These are phyloP conservation scores for Basidiobolus meristosporus DNA, from an alignment of 371 early-diverging fungal genomes.

Conservation along the genomic window DNA sequence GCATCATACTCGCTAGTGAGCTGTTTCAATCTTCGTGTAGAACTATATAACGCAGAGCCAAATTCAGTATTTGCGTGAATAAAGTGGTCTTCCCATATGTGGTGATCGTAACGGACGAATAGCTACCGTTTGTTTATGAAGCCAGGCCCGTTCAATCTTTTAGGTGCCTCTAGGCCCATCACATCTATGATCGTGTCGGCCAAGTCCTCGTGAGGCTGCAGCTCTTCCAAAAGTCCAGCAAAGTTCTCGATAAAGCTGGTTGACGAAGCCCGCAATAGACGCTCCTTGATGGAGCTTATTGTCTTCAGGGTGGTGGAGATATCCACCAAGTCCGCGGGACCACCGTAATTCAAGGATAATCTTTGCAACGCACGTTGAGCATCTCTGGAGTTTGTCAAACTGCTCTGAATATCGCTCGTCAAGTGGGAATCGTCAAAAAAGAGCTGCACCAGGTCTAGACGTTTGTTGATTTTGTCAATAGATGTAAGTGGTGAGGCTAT, in stretches of 20 bases:
- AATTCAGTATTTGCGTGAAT: no score
- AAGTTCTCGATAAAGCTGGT: no score
- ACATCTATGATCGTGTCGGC: no score
- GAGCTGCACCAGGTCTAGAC: conserved; percentile 49
- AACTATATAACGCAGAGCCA: no score
- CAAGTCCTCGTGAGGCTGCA: no score
- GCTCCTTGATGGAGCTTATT: conserved; percentile 13
- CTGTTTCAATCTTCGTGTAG: neutral
- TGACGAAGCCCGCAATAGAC: no score
- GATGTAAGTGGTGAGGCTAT: conserved; percentile 35
- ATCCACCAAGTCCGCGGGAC: conserved; percentile 39
- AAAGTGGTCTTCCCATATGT: no score
- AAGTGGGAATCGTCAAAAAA: conserved; percentile 25
- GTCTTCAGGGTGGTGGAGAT: conserved; percentile 28
- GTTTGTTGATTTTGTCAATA: conserved; percentile 22
- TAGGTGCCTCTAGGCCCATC: no score
- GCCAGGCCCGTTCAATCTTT: no score
- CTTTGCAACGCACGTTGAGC: conserved; percentile 50
- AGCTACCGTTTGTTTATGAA: no score
- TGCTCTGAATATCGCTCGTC: conserved; percentile 20
- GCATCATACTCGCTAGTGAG: neutral
- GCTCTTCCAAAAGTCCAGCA: no score
- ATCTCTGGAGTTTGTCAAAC: conserved; percentile 35
- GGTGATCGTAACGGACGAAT: no score
- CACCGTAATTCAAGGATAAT: conserved; percentile 35